A percentile compares a stretch with the other conserved stretches of the same genome.
Conservation (phyloP, 768 basidiomycete species). For the Hirschioporus abietinus region DNA sequence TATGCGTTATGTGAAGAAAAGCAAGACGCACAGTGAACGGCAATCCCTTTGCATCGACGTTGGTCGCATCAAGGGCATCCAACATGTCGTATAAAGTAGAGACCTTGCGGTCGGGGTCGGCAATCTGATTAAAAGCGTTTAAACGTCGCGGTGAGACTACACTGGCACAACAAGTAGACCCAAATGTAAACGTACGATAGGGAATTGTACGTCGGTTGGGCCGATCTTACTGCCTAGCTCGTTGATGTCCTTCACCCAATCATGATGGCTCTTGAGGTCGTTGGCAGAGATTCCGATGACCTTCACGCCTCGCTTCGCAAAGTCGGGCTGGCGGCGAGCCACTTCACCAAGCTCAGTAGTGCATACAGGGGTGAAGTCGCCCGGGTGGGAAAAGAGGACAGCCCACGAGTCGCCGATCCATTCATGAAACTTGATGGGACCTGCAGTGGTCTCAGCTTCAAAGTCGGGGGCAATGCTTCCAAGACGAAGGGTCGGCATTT, state of each 20-base stretch:
- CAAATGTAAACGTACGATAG: conserved; percentile 55
- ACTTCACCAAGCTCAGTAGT: conserved; percentile 98
- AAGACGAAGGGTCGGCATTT: conserved; percentile 61
- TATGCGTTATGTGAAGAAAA: conserved; percentile 4
- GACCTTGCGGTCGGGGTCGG: conserved; percentile 82
- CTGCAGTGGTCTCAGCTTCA: conserved; percentile 81
- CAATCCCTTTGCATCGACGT: conserved; percentile 77
- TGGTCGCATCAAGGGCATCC: conserved; percentile 91
- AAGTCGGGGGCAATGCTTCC: conserved; percentile 91
- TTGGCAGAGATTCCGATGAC: conserved; percentile 94
- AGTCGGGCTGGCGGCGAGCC: conserved; percentile 80
- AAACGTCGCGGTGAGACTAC: conserved; percentile 2
- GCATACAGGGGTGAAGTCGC: conserved; percentile 89
- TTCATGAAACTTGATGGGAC: conserved; percentile 87
- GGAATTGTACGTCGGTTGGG: conserved; percentile 80
- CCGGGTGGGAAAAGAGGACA: conserved; percentile 92
- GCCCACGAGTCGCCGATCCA: conserved; percentile 91
- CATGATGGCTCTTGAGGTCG: conserved; percentile 73
- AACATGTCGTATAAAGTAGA: conserved; percentile 93
- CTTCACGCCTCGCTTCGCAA: conserved; percentile 84
- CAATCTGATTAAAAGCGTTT: conserved; percentile 53
- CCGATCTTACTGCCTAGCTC: conserved; percentile 63
- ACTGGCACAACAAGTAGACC: not conserved
- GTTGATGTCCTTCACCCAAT: conserved; percentile 89
- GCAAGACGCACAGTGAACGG: conserved; percentile 74